Conservation (phyloP, 208 protist species). For the Wallacemonas sp. region DNA sequence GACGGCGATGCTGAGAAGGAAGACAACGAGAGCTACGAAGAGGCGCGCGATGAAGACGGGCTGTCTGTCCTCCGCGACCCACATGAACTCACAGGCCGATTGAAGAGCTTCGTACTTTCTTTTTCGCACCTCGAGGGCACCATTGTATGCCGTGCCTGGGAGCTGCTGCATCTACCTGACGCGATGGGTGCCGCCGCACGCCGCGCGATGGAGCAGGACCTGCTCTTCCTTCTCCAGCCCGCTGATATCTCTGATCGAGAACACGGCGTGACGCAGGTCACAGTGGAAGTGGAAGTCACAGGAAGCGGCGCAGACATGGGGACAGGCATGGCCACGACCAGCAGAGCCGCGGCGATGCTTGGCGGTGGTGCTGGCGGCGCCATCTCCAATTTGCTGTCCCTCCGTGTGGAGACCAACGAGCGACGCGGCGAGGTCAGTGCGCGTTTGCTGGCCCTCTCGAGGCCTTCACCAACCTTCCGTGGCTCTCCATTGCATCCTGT, state of each 20-base stretch:
- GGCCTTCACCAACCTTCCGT: not conserved
- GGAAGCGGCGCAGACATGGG: not conserved
- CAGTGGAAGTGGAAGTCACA: too few species aligned
- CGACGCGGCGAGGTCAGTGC: slow-evolving; percentile 42
- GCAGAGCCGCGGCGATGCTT: too few species aligned
- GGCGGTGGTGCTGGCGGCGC: too few species aligned
- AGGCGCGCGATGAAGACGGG: not conserved
- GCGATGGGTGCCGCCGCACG: slow-evolving; percentile 24
- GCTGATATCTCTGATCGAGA: slow-evolving; percentile 24
- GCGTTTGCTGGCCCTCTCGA: slow-evolving; percentile 27
- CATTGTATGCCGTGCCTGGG: slow-evolving; percentile 74
- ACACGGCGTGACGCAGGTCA: slow-evolving; percentile 36
- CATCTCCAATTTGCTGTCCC: slow-evolving; percentile 53
- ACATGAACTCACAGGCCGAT: slow-evolving; percentile 22
- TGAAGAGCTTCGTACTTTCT: slow-evolving; percentile 70
- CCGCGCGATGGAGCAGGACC: slow-evolving; percentile 47
- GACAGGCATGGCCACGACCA: too few species aligned
- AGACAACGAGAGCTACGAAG: not conserved
- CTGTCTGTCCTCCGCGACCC: too few species aligned
- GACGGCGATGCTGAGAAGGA: not conserved
- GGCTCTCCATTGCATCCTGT: slow-evolving; percentile 1
- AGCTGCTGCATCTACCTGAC: slow-evolving; percentile 42
- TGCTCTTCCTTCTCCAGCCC: slow-evolving; percentile 59
- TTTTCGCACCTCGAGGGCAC: slow-evolving; percentile 67
- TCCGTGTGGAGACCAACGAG: slow-evolving; percentile 76